Evolutionary conservation across 225 moss, liverwort and hornwort genomes (phyloP).

Genomic region (Marchantia paleacea): DNA sequence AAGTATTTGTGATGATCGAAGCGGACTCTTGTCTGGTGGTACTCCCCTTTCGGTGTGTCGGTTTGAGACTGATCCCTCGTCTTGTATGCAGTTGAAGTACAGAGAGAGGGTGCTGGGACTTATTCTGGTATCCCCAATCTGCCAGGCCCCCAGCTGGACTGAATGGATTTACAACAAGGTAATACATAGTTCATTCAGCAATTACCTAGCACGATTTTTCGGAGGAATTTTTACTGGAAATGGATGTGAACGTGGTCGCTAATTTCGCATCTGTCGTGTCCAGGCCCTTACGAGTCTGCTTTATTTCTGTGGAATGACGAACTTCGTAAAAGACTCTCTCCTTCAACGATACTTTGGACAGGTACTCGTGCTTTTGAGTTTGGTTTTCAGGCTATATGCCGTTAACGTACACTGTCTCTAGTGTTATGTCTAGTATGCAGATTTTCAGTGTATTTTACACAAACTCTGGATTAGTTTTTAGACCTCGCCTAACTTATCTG

Average conservation of each 20-base stretch:
- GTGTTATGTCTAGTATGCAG: too few relatives aligned
- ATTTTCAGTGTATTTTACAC: too few relatives aligned
- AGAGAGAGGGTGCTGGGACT: constrained; percentile 78
- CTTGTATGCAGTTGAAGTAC: constrained; percentile 64
- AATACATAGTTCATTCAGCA: background rate
- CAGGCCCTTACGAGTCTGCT: constrained; percentile 79
- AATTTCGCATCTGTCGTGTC: background rate
- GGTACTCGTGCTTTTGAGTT: constrained; percentile 27
- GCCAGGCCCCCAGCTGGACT: constrained; percentile 82
- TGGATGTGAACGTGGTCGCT: background rate
- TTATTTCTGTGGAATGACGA: constrained; percentile 82
- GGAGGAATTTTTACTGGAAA: background rate
- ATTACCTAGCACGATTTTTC: background rate
- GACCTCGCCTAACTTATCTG: background rate
- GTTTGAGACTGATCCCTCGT: background rate
- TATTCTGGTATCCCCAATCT: constrained; percentile 83
- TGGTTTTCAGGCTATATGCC: background rate
- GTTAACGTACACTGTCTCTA: too few relatives aligned
- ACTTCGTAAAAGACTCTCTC: constrained; percentile 83
- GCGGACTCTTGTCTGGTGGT: background rate
- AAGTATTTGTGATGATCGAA: background rate
- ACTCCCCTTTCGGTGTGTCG: background rate
- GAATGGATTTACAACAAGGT: constrained; percentile 98
- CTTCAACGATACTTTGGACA: constrained; percentile 83
- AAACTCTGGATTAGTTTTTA: background rate